Evolutionary conservation across 352 stramenopile species (phyloP).

Genomic region (Phytopythium oedochilum): DNA sequence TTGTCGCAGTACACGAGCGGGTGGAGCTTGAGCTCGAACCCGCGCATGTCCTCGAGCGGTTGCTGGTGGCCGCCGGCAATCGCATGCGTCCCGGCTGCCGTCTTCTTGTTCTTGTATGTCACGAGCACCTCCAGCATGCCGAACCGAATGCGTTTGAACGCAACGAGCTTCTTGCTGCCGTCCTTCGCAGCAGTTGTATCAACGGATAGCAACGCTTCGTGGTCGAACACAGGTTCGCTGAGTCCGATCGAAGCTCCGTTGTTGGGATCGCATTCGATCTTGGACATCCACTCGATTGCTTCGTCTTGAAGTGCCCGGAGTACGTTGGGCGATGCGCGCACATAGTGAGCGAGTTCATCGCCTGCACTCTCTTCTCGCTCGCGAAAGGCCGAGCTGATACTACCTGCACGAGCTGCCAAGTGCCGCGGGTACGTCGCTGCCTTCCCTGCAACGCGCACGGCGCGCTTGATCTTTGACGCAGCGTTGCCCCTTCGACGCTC

Average conservation of each 20-base stretch:
- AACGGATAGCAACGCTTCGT: constrained; percentile 9
- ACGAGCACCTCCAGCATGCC: constrained; percentile 71
- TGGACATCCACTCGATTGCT: constrained; percentile 32
- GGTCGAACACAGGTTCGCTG: not conserved
- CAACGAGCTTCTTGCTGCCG: constrained; percentile 40
- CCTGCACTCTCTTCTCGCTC: not conserved
- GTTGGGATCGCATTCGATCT: constrained; percentile 2
- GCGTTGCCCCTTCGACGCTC: not conserved
- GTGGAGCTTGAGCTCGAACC: constrained; percentile 83
- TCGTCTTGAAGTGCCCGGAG: constrained; percentile 40
- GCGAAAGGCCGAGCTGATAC: not conserved
- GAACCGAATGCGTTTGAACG: constrained; percentile 81
- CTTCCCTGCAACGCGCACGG: constrained; percentile 58
- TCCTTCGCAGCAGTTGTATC: constrained; percentile 39
- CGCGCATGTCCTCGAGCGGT: constrained; percentile 80
- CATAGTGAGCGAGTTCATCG: not conserved
- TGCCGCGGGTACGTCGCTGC: constrained; percentile 44
- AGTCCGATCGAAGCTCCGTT: not conserved
- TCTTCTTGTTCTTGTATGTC: constrained; percentile 82
- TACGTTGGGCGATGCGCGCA: constrained; percentile 4
- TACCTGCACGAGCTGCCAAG: constrained; percentile 15
- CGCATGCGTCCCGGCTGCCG: constrained; percentile 8
- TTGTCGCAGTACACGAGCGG: constrained; percentile 86
- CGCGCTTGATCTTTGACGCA: constrained; percentile 48
- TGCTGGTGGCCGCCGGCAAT: constrained; percentile 17